Evolutionary conservation across 148 eudicot species (phyloP).

Genomic region (Mesembryanthemum crystallinum): DNA sequence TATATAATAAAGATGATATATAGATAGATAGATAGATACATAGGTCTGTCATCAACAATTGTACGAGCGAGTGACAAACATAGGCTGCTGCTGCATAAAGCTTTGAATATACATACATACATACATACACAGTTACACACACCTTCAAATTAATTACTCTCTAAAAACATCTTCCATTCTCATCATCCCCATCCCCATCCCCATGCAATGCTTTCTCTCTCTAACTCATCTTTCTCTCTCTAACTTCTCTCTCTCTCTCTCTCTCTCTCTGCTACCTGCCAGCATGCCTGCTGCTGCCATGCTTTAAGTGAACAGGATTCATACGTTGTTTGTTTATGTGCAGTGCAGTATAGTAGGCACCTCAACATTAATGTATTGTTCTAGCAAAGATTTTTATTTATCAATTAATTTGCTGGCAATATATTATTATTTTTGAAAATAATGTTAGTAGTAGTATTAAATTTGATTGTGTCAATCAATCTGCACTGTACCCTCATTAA

Average conservation of each 20-base stretch:
- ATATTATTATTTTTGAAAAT: not conserved
- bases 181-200: no score
- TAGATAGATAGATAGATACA: no score
- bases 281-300: conserved; percentile 21
- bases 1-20: not conserved
- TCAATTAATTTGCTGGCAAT: no score
- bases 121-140: no score
- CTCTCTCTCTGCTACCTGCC: not conserved
- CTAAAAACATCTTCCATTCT: no score
- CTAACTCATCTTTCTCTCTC: conserved; percentile 1
- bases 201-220: not conserved
- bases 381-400: no score
- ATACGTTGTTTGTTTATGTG: conserved; percentile 24
- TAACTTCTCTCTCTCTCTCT: not conserved
- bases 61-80: not conserved
- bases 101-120: not conserved
- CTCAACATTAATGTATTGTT: no score
- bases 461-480: conserved; percentile 12
- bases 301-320: conserved; percentile 22
- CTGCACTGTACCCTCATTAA: conserved; percentile 16
- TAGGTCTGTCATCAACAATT: not conserved
- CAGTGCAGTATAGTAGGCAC: not conserved
- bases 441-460: not conserved
- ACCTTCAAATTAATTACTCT: no score
- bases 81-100: not conserved